Conservation (phyloP, 148 eudicot genomes). For the Chenopodium quinoa region DNA sequence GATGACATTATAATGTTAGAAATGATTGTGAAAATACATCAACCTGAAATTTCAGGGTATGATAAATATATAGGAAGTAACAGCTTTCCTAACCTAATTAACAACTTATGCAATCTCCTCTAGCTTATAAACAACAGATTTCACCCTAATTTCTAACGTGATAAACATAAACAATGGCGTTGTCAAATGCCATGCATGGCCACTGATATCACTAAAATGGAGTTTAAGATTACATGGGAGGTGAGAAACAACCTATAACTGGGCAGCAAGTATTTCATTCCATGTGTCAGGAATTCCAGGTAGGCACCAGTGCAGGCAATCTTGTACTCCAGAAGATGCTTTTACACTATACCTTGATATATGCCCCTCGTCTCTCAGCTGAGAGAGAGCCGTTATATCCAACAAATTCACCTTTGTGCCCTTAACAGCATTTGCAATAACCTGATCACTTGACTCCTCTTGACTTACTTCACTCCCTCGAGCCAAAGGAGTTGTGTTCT, state of each 20-base stretch:
- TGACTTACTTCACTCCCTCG: constrained; percentile 47
- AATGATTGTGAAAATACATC: neutral
- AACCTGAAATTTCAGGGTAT: constrained; percentile 12
- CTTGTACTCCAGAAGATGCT: constrained; percentile 45
- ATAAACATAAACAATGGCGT: constrained; percentile 5
- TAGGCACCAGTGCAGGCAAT: constrained; percentile 72
- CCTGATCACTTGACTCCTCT: constrained; percentile 51
- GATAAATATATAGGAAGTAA: neutral
- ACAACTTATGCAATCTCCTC: neutral
- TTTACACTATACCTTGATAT: constrained; percentile 50
- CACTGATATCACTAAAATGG: neutral
- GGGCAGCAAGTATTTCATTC: constrained; percentile 62
- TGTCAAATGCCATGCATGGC: neutral
- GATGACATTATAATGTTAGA: neutral
- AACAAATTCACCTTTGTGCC: constrained; percentile 51
- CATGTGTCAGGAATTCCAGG: constrained; percentile 68
- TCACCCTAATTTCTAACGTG: constrained; percentile 7
- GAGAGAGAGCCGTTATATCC: constrained; percentile 57
- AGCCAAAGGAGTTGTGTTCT: constrained; percentile 52
- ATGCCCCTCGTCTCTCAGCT: constrained; percentile 63
- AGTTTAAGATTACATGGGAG: neutral
- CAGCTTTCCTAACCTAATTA: constrained; percentile 21
- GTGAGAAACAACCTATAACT: constrained; percentile 27
- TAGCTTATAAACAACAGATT: constrained; percentile 16
- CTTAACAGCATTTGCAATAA: constrained; percentile 46